Conservation (phyloP, 108 stramenopile genomes). For the Cyclostephanos invisitatus region DNA sequence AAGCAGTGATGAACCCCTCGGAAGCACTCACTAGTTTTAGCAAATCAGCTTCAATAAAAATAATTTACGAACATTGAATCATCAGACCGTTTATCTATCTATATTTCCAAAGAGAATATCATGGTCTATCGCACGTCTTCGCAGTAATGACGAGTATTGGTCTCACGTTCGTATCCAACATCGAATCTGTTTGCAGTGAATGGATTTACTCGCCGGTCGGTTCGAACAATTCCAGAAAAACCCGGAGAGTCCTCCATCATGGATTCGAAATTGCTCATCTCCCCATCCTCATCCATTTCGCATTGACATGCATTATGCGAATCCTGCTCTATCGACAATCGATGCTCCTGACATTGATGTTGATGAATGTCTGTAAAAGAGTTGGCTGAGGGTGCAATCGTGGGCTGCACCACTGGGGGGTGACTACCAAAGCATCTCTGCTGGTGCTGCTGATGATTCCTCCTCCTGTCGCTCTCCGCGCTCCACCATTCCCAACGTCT, state of each 20-base stretch:
- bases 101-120: neutral
- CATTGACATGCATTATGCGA: conserved; percentile 1
- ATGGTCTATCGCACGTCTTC: conserved; percentile 11
- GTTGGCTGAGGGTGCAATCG: conserved; percentile 1
- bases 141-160: neutral
- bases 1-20: too few relatives aligned
- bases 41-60: too few relatives aligned
- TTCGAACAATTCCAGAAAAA: neutral
- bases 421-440: neutral
- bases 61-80: neutral
- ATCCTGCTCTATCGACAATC: neutral
- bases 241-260: conserved; percentile 23
- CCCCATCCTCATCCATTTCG: conserved; percentile 26
- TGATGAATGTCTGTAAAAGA: neutral
- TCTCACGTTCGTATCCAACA: conserved; percentile 40
- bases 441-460: conserved; percentile 17
- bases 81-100: neutral
- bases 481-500: conserved; percentile 43
- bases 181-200: conserved; percentile 47
- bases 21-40: too few relatives aligned
- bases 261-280: conserved; percentile 4
- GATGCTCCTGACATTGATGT: neutral
- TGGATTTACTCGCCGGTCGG: conserved; percentile 14
- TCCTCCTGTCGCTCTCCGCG: conserved; percentile 17
- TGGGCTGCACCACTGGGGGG: neutral